These are phyloP conservation scores for Epichloe amarillans DNA, from an alignment of 2,329 filamentous ascomycete genomes.

Conservation along the genomic window DNA sequence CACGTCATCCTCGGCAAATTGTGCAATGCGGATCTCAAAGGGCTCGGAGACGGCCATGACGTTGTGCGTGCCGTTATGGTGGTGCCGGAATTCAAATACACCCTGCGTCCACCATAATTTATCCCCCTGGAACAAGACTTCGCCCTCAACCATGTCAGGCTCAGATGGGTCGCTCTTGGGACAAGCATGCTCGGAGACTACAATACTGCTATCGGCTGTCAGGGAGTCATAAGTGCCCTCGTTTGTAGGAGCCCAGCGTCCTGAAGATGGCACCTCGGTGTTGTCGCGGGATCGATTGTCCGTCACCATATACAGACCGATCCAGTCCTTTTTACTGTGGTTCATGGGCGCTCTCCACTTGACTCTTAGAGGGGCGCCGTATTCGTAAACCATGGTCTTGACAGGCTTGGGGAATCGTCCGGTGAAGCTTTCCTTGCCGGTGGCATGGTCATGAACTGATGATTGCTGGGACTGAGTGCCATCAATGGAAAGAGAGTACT, in stretches of 20 bases:
- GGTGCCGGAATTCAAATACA: conserved; percentile 93
- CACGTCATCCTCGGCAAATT: conserved; percentile 65
- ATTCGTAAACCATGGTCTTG: conserved; percentile 70
- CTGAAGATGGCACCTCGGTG: conserved; percentile 73
- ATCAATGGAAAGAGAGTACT: conserved; percentile 66
- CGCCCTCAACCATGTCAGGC: conserved; percentile 55
- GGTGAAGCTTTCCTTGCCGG: conserved; percentile 59
- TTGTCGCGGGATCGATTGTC: conserved; percentile 80
- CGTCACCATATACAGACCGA: conserved; percentile 89
- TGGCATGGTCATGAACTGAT: conserved; percentile 43
- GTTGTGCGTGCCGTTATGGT: conserved; percentile 83
- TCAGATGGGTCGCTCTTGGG: conserved; percentile 37
- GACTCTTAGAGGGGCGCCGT: conserved; percentile 79
- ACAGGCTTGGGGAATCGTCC: conserved; percentile 56
- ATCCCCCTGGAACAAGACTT: conserved; percentile 85
- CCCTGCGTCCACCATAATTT: conserved; percentile 97
- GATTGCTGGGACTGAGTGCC: conserved; percentile 43
- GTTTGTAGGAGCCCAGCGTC: conserved; percentile 78
- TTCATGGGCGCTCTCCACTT: conserved; percentile 81
- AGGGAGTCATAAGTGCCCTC: conserved; percentile 62
- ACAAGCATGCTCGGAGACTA: conserved; percentile 52
- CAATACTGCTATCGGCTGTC: conserved; percentile 62
- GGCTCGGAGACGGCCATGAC: conserved; percentile 90
- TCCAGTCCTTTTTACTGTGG: conserved; percentile 90
- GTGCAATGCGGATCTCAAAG: conserved; percentile 76